Evolutionary conservation across 352 stramenopile genomes (phyloP).

Genomic region (Elongisporangium anandrum): DNA sequence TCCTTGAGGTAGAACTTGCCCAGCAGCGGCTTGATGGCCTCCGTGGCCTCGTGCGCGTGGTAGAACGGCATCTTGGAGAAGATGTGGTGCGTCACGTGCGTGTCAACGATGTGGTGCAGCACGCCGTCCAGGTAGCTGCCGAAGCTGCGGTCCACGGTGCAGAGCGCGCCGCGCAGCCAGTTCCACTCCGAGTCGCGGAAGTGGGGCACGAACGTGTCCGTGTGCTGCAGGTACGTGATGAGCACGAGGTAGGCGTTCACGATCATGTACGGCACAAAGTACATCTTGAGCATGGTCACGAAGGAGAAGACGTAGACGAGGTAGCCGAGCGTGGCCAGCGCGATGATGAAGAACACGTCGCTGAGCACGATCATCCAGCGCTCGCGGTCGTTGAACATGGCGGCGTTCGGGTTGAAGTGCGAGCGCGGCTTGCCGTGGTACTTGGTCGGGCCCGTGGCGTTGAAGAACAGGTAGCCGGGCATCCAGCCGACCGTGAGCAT

Average conservation of each 20-base stretch:
- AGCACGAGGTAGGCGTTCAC: slow-evolving; percentile 96
- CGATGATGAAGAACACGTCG: slow-evolving; percentile 84
- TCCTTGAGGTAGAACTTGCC: slow-evolving; percentile 97
- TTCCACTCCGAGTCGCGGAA: slow-evolving; percentile 94
- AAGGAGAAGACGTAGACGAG: slow-evolving; percentile 70
- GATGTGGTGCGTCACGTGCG: slow-evolving; percentile 98
- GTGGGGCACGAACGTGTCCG: slow-evolving; percentile 96
- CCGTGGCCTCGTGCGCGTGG: slow-evolving; percentile 94
- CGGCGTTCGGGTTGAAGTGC: slow-evolving; percentile 95
- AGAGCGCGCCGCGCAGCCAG: slow-evolving; percentile 95
- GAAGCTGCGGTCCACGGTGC: slow-evolving; percentile 97
- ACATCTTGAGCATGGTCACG: slow-evolving; percentile 89
- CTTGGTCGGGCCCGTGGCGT: slow-evolving; percentile 90
- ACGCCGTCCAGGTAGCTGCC: slow-evolving; percentile 94
- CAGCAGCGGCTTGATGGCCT: slow-evolving; percentile 90
- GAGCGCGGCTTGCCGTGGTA: slow-evolving; percentile 83
- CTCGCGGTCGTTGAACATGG: slow-evolving; percentile 93
- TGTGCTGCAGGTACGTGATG: slow-evolving; percentile 98
- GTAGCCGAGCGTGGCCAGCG: slow-evolving; percentile 48
- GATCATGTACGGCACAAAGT: slow-evolving; percentile 95
- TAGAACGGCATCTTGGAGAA: slow-evolving; percentile 99
- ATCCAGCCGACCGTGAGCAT: slow-evolving; percentile 95
- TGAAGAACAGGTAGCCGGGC: slow-evolving; percentile 97
- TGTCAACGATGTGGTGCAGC: slow-evolving; percentile 97
- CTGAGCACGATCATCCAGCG: slow-evolving; percentile 91